Evolutionary conservation across 179 eudicot species (phyloP).

Genomic region (Kewa caespitosa): DNA sequence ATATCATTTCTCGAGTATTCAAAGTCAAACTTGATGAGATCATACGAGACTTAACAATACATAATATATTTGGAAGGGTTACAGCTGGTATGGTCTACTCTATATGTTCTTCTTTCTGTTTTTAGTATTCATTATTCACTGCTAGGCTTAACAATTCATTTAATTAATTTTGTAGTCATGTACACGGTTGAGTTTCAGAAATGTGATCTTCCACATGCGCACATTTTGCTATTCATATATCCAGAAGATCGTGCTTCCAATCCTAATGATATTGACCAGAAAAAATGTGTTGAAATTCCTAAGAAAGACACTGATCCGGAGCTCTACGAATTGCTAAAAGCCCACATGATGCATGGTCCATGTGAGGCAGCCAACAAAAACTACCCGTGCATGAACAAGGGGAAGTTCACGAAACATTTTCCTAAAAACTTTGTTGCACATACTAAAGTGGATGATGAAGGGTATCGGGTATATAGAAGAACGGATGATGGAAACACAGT

Average conservation of each 20-base stretch:
- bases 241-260: background rate
- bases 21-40: background rate
- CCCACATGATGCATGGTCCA: conserved; percentile 30
- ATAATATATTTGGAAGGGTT: background rate
- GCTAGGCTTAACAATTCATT: too few relatives aligned
- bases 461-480: conserved; percentile 20
- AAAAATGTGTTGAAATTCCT: conserved; percentile 3
- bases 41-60: background rate
- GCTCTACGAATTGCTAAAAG: background rate
- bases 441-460: too few relatives aligned
- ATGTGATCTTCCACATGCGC: too few relatives aligned
- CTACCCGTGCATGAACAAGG: conserved; percentile 16
- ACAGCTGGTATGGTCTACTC: too few relatives aligned
- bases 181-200: too few relatives aligned
- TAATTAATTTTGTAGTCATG: too few relatives aligned
- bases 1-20: too few relatives aligned
- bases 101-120: too few relatives aligned
- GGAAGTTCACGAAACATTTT: conserved; percentile 14
- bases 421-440: too few relatives aligned
- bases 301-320: too few relatives aligned
- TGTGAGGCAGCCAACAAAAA: too few relatives aligned
- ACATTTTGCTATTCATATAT: background rate
- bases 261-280: background rate
- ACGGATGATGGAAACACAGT: background rate
- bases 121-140: too few relatives aligned